A percentile compares a stretch with the other conserved stretches of the same genome.
Conservation (phyloP, 2,329 filamentous ascomycete genomes). For the Ophiostoma montium region DNA sequence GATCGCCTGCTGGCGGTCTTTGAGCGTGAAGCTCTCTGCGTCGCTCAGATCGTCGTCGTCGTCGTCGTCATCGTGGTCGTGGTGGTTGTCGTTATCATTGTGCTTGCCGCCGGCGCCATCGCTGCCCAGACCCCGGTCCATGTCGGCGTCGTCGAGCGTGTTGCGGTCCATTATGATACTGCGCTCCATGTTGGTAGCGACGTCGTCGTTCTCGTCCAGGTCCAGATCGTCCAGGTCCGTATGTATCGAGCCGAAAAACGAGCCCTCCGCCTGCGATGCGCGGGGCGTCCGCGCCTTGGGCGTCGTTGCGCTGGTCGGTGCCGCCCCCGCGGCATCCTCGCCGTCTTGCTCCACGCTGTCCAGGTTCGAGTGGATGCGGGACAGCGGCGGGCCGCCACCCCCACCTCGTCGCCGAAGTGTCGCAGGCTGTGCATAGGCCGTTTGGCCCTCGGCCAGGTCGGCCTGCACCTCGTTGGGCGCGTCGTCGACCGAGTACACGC, state of each 20-base stretch:
- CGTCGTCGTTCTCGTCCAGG: conserved; percentile 5
- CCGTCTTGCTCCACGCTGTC: conserved; percentile 16
- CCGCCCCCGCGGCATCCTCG: conserved; percentile 13
- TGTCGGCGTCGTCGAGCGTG: conserved; percentile 19
- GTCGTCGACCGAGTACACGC: conserved; percentile 84
- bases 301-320: background rate
- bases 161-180: conserved; percentile 9
- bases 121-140: conserved; percentile 24
- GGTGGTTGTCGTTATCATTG: conserved; percentile 26
- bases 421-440: conserved; percentile 15
- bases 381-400: conserved; percentile 8
- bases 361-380: conserved; percentile 18
- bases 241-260: background rate
- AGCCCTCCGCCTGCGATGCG: background rate
- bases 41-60: conserved; percentile 69
- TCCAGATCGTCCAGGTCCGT: background rate
- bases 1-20: conserved; percentile 92
- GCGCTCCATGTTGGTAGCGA: conserved; percentile 2
- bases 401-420: conserved; percentile 6
- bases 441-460: conserved; percentile 40
- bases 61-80: conserved; percentile 36
- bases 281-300: background rate
- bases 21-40: conserved; percentile 93
- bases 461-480: conserved; percentile 66
- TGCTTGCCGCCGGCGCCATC: conserved; percentile 24